phyloP scores from a whole-genome alignment of 2,329 filamentous ascomycete genomes.

The Aspergillus sojae region DNA sequence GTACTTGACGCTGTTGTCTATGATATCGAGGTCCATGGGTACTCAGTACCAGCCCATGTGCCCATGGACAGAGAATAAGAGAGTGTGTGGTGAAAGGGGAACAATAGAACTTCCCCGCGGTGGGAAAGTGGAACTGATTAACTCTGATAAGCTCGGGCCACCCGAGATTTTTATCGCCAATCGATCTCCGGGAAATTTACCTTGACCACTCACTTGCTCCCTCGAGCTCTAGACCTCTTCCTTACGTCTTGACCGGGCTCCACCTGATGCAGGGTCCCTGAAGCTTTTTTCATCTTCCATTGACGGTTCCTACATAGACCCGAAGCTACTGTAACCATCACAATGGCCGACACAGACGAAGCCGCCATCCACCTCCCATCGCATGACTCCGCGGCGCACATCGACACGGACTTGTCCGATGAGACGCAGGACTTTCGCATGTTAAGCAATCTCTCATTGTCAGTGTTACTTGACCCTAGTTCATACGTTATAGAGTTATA shows the following conservation, averaged over 20 bases:
- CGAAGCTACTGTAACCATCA: neutral
- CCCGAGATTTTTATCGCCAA: constrained; percentile 20
- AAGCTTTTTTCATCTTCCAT: neutral
- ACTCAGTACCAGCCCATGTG: no score
- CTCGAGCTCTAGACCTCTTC: neutral
- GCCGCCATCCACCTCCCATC: constrained; percentile 39
- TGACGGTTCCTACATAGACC: neutral
- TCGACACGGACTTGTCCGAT: constrained; percentile 71
- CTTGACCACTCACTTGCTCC: neutral
- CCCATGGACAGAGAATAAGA: constrained; percentile 1
- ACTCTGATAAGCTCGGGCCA: constrained; percentile 16
- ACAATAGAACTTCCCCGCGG: constrained; percentile 3
- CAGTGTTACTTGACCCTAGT: constrained; percentile 17
- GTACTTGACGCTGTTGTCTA: constrained; percentile 14
- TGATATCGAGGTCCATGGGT: neutral
- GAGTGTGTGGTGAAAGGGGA: neutral
- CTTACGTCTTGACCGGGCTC: neutral
- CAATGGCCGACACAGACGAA: constrained; percentile 50
- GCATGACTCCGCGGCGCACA: constrained; percentile 33
- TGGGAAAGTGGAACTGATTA: constrained; percentile 8
- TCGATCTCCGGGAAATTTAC: neutral
- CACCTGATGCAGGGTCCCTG: neutral
- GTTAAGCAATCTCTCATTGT: constrained; percentile 60
- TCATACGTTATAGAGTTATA: neutral
- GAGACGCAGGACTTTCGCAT: constrained; percentile 87